phyloP scores from a whole-genome alignment of 2,329 filamentous ascomycete genomes.

The Xylaria sp. region DNA sequence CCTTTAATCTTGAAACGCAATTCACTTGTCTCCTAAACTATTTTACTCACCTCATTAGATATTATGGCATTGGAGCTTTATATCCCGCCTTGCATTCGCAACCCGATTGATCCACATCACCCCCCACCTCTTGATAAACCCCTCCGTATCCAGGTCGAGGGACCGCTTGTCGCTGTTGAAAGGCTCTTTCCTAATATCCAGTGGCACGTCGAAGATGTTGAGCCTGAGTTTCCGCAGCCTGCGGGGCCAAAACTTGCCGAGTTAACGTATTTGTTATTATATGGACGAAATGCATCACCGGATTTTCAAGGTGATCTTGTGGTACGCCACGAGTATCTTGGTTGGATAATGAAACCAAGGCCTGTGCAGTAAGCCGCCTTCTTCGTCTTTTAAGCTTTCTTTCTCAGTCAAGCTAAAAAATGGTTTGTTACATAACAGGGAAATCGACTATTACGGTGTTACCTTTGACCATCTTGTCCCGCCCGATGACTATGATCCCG shows the following conservation, averaged over 20 bases:
- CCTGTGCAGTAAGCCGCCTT: constrained; percentile 20
- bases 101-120: constrained; percentile 29
- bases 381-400: constrained; percentile 20
- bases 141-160: constrained; percentile 38
- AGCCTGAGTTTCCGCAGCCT: constrained; percentile 18
- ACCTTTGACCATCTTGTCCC: constrained; percentile 56
- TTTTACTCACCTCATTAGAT: constrained; percentile 9
- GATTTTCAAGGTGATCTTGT: constrained; percentile 23
- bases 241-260: constrained; percentile 24
- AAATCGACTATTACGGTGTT: constrained; percentile 54
- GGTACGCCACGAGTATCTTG: constrained; percentile 19
- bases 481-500: constrained; percentile 50
- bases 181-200: constrained; percentile 34
- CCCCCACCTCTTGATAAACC: constrained; percentile 30
- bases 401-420: constrained; percentile 28
- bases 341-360: constrained; percentile 22
- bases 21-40: too few relatives aligned
- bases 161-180: constrained; percentile 33
- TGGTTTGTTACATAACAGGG: constrained; percentile 18
- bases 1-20: too few relatives aligned
- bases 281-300: constrained; percentile 20
- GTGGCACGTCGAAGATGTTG: constrained; percentile 30
- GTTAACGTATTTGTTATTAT: constrained; percentile 27
- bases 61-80: constrained; percentile 32
- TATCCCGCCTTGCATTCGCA: constrained; percentile 35